Conservation (phyloP, 1,284 basidiomycete species). For the Marasmius tenuissimus region DNA sequence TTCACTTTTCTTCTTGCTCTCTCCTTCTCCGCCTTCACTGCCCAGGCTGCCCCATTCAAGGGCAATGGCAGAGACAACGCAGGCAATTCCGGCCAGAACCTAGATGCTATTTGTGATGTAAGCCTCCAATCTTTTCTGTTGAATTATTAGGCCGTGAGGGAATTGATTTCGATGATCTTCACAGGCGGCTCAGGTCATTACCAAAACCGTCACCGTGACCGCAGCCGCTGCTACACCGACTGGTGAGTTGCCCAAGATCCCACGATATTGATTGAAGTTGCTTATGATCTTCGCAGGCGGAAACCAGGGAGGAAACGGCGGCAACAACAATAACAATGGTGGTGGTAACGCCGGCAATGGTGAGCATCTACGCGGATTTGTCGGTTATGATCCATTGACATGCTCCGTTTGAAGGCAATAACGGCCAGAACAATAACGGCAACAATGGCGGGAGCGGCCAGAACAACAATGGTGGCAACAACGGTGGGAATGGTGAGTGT, state of each 20-base stretch:
- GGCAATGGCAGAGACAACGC: slow-evolving; percentile 13
- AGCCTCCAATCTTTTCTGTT: slow-evolving; percentile 2
- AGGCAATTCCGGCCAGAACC: too few species aligned
- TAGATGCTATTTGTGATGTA: slow-evolving; percentile 14
- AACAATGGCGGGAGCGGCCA: too few species aligned
- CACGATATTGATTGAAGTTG: neutral
- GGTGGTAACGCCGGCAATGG: neutral
- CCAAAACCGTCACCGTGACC: slow-evolving; percentile 23
- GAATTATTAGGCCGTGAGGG: too few species aligned
- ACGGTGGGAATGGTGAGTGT: slow-evolving; percentile 7
- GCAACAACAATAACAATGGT: slow-evolving; percentile 4
- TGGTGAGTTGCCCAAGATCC: slow-evolving; percentile 3
- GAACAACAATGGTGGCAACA: slow-evolving; percentile 11
- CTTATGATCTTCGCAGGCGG: neutral
- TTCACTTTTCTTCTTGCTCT: slow-evolving; percentile 29
- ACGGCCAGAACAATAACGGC: too few species aligned
- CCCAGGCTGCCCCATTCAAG: slow-evolving; percentile 22
- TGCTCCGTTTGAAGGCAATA: too few species aligned
- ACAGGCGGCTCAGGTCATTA: slow-evolving; percentile 5
- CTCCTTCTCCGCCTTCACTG: slow-evolving; percentile 27
- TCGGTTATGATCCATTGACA: too few species aligned
- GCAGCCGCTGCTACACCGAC: slow-evolving; percentile 22
- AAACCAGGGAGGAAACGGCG: neutral
- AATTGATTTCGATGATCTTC: neutral
- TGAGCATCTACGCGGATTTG: too few species aligned